Evolutionary conservation across 352 stramenopile genomes (phyloP).

Genomic region (Phytopythium chamaehyphon): DNA sequence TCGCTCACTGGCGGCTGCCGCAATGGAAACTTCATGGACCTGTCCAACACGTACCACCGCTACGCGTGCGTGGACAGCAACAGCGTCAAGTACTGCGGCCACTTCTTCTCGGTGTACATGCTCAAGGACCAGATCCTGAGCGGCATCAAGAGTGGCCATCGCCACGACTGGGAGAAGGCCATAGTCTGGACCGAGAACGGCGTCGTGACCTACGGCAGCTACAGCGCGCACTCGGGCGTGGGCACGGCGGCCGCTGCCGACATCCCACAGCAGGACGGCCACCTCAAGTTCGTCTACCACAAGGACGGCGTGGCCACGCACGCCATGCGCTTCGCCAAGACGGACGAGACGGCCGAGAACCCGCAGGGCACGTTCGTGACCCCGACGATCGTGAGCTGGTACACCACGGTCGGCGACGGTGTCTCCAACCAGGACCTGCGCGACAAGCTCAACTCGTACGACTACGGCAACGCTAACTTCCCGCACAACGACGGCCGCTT

Average conservation of each 20-base stretch:
- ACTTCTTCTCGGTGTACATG: constrained; percentile 10
- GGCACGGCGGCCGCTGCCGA: background rate
- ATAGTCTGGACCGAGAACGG: constrained; percentile 27
- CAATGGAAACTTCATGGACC: constrained; percentile 9
- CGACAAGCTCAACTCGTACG: constrained; percentile 2
- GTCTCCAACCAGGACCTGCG: constrained; percentile 7
- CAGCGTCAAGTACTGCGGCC: constrained; percentile 8
- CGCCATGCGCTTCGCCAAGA: constrained; percentile 10
- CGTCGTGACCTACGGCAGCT: constrained; percentile 4
- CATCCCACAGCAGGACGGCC: constrained; percentile 5
- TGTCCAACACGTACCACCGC: constrained; percentile 15
- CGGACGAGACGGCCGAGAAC: constrained; percentile 9
- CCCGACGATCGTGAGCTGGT: constrained; percentile 14
- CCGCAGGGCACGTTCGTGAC: constrained; percentile 2
- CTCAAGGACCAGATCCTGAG: constrained; percentile 8
- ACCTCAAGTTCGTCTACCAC: constrained; percentile 16
- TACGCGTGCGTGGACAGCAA: constrained; percentile 9
- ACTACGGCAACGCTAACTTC: constrained; percentile 8
- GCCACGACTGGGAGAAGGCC: constrained; percentile 40
- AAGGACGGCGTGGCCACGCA: constrained; percentile 6
- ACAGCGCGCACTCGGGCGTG: constrained; percentile 5
- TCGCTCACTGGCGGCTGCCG: constrained; percentile 10
- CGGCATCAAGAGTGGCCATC: constrained; percentile 14
- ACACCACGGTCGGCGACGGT: constrained; percentile 16
- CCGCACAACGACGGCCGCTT: constrained; percentile 5